Percentiles rank a stretch among this genome's conserved stretches.
These are phyloP conservation scores for Gonapodya sp. DNA, from an alignment of 192 early-diverging fungal species.

Conservation along the genomic window DNA sequence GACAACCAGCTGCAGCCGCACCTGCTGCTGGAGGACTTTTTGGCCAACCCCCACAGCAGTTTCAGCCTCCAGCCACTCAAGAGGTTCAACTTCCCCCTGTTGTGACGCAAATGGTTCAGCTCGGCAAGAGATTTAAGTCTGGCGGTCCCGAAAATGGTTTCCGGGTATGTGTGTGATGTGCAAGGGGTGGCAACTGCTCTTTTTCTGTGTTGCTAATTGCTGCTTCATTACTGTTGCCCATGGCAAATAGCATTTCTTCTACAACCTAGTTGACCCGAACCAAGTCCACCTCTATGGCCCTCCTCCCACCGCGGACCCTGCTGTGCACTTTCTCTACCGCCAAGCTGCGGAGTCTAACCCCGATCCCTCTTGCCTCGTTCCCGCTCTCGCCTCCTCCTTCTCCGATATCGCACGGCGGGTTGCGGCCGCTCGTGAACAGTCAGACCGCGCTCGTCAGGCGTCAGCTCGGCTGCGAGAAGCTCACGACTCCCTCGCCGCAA, in stretches of 20 bases:
- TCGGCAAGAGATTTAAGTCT: not conserved
- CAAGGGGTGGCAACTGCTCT: too few species aligned
- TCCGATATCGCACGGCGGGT: not conserved
- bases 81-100: not conserved
- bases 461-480: not conserved
- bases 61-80: not conserved
- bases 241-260: constrained; percentile 6
- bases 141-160: not conserved
- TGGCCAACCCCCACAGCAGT: not conserved
- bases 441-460: not conserved
- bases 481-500: not conserved
- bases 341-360: not conserved
- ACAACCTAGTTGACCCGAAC: constrained; percentile 4
- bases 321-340: not conserved
- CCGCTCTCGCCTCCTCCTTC: not conserved
- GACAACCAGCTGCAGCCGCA: not conserved
- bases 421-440: not conserved
- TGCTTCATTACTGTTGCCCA: not conserved
- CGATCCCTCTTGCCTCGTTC: constrained; percentile 6
- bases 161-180: not conserved
- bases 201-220: too few species aligned
- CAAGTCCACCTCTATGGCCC: not conserved
- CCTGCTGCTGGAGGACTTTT: not conserved
- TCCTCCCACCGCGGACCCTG: not conserved
- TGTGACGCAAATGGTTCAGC: not conserved